phyloP scores from a whole-genome alignment of 2,329 filamentous ascomycete genomes.

The Neonectria sp. region DNA sequence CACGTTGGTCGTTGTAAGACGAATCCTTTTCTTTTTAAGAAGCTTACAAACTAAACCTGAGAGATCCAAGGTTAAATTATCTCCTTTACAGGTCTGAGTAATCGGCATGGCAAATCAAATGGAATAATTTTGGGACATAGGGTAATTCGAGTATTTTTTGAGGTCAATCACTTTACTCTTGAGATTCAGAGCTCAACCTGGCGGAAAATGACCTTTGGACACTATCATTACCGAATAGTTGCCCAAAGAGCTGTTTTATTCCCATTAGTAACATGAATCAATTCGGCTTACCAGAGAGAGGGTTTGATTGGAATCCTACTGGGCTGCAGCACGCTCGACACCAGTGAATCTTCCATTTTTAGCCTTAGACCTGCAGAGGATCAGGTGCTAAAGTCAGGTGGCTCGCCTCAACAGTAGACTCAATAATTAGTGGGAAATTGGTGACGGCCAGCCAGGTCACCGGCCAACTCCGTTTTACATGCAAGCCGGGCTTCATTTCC shows the following conservation, averaged over 20 bases:
- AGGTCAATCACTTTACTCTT: neutral
- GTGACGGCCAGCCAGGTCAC: neutral
- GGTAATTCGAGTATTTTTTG: no score
- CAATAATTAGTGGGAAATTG: neutral
- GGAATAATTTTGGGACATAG: no score
- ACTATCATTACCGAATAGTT: neutral
- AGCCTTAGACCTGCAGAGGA: neutral
- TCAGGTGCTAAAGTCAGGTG: neutral
- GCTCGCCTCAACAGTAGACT: neutral
- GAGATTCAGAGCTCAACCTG: no score
- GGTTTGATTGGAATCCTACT: neutral
- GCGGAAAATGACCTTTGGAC: no score
- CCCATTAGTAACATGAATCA: neutral
- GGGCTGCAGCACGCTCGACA: neutral
- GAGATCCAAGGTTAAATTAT: neutral
- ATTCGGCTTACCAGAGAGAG: neutral
- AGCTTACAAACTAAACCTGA: neutral
- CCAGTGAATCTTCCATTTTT: neutral
- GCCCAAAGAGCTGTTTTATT: neutral
- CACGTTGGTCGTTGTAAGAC: neutral
- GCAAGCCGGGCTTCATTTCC: neutral
- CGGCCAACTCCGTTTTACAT: neutral
- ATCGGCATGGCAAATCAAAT: neutral
- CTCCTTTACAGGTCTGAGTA: neutral
- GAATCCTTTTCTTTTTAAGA: neutral